These are phyloP conservation scores for Micromonas commoda DNA, from an alignment of 139 green algal genomes.

Conservation along the genomic window DNA sequence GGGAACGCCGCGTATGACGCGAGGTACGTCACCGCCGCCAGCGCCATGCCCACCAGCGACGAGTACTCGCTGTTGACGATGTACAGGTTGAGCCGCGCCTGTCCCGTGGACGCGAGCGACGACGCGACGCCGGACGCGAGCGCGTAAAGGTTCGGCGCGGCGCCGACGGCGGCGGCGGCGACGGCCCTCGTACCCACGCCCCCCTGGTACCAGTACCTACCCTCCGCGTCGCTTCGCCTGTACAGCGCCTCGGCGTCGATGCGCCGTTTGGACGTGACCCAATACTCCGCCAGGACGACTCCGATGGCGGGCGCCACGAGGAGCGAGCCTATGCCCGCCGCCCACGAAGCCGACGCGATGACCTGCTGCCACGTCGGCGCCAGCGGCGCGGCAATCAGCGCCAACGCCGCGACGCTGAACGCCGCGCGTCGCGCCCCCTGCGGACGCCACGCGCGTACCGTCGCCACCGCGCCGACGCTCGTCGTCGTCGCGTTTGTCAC, in stretches of 20 bases:
- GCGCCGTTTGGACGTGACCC: background rate
- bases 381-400: background rate
- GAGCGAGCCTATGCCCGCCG: background rate
- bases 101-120: background rate
- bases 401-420: background rate
- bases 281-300: conserved; percentile 5
- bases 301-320: background rate
- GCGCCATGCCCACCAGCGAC: background rate
- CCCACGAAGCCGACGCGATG: background rate
- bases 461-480: too few species aligned
- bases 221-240: background rate
- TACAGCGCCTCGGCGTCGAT: background rate
- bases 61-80: conserved; percentile 9
- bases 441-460: too few species aligned
- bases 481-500: background rate
- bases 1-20: conserved; percentile 6
- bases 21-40: background rate
- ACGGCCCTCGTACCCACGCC: background rate
- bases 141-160: background rate
- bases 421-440: background rate
- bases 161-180: background rate
- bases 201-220: background rate
- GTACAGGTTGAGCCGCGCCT: background rate
- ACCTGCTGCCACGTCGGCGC: background rate
- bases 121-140: background rate